phyloP scores from a whole-genome alignment of 2,329 filamentous ascomycete species.

The Scleromitrula shiraiana region DNA sequence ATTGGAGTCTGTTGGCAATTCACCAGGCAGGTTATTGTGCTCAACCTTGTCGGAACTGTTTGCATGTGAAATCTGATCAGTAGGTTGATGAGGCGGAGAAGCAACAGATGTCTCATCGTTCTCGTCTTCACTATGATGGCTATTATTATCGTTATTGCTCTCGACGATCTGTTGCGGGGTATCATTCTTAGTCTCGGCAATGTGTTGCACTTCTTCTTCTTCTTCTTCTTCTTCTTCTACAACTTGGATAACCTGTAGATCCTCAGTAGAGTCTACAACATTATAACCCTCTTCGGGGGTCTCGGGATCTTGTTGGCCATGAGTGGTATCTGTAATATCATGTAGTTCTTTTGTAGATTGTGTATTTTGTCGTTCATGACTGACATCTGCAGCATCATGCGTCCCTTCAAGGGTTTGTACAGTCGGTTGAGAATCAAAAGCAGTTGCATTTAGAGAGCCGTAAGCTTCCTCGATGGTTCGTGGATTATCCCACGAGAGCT shows the following conservation, averaged over 20 bases:
- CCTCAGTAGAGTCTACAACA: background rate
- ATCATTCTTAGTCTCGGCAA: background rate
- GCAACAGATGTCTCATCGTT: too few species aligned
- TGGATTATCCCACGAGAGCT: constrained; percentile 1
- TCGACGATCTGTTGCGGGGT: background rate
- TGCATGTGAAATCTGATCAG: background rate
- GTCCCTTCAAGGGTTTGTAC: too few species aligned
- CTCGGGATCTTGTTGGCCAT: background rate
- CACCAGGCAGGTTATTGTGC: background rate
- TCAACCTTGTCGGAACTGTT: background rate
- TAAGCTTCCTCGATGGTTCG: background rate
- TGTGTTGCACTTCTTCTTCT: too few species aligned
- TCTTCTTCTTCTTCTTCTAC: background rate
- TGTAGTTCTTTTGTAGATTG: background rate
- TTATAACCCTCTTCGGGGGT: background rate
- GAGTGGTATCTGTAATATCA: background rate
- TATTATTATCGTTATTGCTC: background rate
- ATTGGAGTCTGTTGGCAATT: too few species aligned
- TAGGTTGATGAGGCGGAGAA: background rate
- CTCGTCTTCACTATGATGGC: background rate
- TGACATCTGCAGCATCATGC: too few species aligned
- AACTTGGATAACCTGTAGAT: background rate
- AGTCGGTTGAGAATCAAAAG: too few species aligned
- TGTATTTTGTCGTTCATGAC: too few species aligned
- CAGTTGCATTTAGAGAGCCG: too few species aligned